phyloP scores from a whole-genome alignment of 2,329 filamentous ascomycete species.

The Penicillium psychrosexuale region DNA sequence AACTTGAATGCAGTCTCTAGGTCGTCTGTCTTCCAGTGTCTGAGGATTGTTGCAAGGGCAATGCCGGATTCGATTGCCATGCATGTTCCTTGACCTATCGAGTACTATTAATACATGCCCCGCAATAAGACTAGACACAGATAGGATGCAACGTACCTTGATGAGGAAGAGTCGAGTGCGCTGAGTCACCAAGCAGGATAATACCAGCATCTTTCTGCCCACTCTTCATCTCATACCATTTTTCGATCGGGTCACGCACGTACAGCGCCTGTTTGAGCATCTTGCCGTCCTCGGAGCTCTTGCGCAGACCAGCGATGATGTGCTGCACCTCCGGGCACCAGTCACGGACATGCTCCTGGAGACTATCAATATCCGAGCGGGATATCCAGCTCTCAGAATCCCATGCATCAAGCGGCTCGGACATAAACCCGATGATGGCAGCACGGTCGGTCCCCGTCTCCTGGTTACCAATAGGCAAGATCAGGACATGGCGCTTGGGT shows the following conservation, averaged over 20 bases:
- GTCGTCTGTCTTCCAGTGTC: slow-evolving; percentile 29
- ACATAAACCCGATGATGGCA: slow-evolving; percentile 39
- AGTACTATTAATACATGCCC: neutral
- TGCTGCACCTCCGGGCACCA: slow-evolving; percentile 36
- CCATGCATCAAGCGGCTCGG: slow-evolving; percentile 36
- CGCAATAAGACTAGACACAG: neutral
- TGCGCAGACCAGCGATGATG: slow-evolving; percentile 32
- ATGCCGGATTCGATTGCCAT: slow-evolving; percentile 37
- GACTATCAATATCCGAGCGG: slow-evolving; percentile 31
- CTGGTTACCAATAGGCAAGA: slow-evolving; percentile 38
- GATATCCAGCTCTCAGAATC: slow-evolving; percentile 38
- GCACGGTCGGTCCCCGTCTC: slow-evolving; percentile 32
- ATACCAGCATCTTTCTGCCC: slow-evolving; percentile 26
- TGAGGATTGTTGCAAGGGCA: slow-evolving; percentile 31
- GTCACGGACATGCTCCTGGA: slow-evolving; percentile 34
- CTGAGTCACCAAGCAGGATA: slow-evolving; percentile 34
- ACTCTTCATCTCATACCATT: slow-evolving; percentile 32
- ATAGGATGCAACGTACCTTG: slow-evolving; percentile 22
- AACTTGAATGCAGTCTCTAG: slow-evolving; percentile 32
- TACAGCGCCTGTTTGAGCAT: slow-evolving; percentile 38
- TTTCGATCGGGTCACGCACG: slow-evolving; percentile 31
- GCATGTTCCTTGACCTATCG: slow-evolving; percentile 32
- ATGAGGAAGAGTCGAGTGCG: slow-evolving; percentile 36
- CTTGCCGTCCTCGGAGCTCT: slow-evolving; percentile 28
- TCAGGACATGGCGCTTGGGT: slow-evolving; percentile 33